A percentile compares a stretch with the other conserved stretches of the same genome.
phyloP scores from a whole-genome alignment of 352 stramenopile genomes.

The Globisporangium spiculum region DNA sequence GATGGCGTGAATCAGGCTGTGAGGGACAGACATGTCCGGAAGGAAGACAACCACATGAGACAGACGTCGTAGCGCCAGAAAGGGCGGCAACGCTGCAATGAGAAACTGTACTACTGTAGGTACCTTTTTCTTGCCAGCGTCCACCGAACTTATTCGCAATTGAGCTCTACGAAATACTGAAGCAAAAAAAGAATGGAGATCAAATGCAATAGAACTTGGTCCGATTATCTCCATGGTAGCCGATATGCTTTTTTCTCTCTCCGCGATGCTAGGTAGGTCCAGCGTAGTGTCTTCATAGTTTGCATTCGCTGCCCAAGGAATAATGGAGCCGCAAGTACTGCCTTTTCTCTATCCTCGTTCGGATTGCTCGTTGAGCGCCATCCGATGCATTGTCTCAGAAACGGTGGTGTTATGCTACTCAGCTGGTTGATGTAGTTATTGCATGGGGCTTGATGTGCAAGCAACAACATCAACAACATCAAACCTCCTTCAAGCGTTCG shows the following conservation, averaged over 20 bases:
- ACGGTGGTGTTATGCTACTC: neutral
- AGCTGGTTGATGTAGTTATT: neutral
- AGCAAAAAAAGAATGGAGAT: neutral
- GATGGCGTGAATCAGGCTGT: neutral
- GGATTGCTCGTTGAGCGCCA: neutral
- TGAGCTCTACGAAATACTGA: neutral
- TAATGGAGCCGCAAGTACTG: neutral
- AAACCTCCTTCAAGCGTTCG: neutral
- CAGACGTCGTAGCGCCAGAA: neutral
- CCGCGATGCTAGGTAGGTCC: no score
- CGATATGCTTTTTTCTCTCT: no score
- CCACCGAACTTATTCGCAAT: neutral
- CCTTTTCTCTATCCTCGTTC: neutral
- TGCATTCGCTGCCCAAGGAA: neutral
- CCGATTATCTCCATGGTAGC: no score
- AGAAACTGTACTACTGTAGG: neutral
- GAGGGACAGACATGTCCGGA: neutral
- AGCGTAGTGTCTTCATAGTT: neutral
- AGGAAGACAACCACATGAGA: neutral
- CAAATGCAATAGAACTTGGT: neutral
- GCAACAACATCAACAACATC: neutral
- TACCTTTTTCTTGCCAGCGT: neutral
- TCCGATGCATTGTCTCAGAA: neutral
- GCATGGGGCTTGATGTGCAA: no score
- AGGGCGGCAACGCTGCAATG: neutral